Percentiles rank a stretch among this genome's conserved stretches.
Conservation (phyloP, 148 eudicot species). For the Cornus controversa region DNA sequence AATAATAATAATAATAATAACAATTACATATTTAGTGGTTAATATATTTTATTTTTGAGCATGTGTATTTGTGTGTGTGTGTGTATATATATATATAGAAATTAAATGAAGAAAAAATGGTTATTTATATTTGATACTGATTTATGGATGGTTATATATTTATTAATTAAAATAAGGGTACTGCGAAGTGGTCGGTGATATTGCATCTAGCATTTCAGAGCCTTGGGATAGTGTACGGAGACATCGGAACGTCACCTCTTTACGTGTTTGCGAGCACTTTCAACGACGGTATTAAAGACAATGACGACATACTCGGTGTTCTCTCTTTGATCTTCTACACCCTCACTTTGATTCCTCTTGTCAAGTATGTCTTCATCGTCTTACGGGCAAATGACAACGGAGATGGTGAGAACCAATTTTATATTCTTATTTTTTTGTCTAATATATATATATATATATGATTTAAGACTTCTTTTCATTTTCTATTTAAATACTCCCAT, state of each 20-base stretch:
- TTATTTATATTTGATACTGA: no score
- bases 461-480: no score
- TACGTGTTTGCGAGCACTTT: constrained; percentile 13
- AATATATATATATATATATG: no score
- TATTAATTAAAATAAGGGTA: no score
- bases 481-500: no score
- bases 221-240: constrained; percentile 23
- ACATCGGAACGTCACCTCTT: constrained; percentile 21
- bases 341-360: constrained; percentile 13
- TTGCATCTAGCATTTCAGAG: constrained; percentile 9
- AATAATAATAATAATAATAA: no score
- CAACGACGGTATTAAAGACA: constrained; percentile 6
- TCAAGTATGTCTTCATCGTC: constrained; percentile 25
- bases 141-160: no score
- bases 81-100: not conserved
- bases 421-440: not conserved
- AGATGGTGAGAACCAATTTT: constrained; percentile 7
- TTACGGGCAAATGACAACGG: constrained; percentile 26
- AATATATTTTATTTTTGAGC: no score
- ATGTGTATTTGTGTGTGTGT: no score
- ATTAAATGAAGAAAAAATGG: no score
- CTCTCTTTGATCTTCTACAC: constrained; percentile 25
- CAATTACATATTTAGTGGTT: no score
- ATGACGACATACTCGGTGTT: constrained; percentile 14
- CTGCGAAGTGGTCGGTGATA: constrained; percentile 4